phyloP scores from a whole-genome alignment of 768 basidiomycete species.

The Rhizopogon sp. region DNA sequence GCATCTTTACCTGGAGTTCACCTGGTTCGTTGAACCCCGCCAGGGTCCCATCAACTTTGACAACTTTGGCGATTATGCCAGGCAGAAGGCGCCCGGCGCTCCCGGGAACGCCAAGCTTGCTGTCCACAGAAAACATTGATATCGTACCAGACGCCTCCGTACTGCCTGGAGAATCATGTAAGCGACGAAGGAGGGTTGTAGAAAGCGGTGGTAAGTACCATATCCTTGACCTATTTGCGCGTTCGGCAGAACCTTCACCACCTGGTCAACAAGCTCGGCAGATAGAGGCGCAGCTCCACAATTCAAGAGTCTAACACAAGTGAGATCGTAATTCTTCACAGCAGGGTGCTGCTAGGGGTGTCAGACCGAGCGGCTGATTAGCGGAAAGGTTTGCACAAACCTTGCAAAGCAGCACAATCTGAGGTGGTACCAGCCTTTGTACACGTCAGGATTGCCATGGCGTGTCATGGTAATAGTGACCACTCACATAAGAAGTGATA shows the following conservation, averaged over 20 bases:
- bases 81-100: slow-evolving; percentile 46
- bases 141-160: slow-evolving; percentile 58
- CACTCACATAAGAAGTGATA: too few relatives aligned
- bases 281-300: slow-evolving; percentile 64
- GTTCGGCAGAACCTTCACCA: slow-evolving; percentile 48
- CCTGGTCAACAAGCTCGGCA: slow-evolving; percentile 43
- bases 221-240: slow-evolving; percentile 64
- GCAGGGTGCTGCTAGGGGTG: slow-evolving; percentile 41
- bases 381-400: neutral
- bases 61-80: slow-evolving; percentile 47
- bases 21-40: slow-evolving; percentile 55
- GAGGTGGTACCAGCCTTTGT: too few relatives aligned
- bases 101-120: slow-evolving; percentile 48
- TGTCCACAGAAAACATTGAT: slow-evolving; percentile 41
- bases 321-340: slow-evolving; percentile 44
- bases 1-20: slow-evolving; percentile 46
- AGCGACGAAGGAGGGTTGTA: neutral
- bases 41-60: slow-evolving; percentile 53
- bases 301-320: slow-evolving; percentile 45
- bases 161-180: slow-evolving; percentile 40
- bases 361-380: slow-evolving; percentile 2
- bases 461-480: too few relatives aligned
- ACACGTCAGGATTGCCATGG: too few relatives aligned
- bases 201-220: slow-evolving; percentile 28
- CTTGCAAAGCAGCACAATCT: too few relatives aligned